Evolutionary conservation across 805 yeast genomes (phyloP).

Genomic region (Myxozyma nipponensis): DNA sequence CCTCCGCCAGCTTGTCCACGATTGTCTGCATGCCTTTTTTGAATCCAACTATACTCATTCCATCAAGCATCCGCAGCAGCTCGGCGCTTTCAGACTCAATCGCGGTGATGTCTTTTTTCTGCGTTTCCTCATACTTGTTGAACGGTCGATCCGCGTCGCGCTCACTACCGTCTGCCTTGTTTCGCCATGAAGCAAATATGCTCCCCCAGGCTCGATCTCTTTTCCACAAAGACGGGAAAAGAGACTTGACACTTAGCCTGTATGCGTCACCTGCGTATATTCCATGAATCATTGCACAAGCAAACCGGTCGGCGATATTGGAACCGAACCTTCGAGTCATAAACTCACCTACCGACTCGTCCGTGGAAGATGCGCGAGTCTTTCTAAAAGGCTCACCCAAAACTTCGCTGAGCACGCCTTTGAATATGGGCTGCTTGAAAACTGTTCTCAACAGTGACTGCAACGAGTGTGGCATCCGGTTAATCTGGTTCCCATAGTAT

Average conservation of each 20-base stretch:
- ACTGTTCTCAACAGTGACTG: slow-evolving; percentile 7
- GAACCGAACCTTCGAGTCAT: slow-evolving; percentile 67
- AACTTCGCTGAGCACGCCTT: slow-evolving; percentile 38
- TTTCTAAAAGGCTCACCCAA: slow-evolving; percentile 23
- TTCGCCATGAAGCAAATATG: slow-evolving; percentile 7
- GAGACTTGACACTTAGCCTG: slow-evolving; percentile 49
- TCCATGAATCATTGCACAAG: slow-evolving; percentile 84
- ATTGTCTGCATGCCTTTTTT: slow-evolving; percentile 18
- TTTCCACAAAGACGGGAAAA: slow-evolving; percentile 16
- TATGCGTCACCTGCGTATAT: slow-evolving; percentile 83
- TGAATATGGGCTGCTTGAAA: slow-evolving; percentile 35
- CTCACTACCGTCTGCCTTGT: neutral
- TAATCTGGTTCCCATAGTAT: slow-evolving; percentile 17
- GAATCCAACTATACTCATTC: slow-evolving; percentile 17
- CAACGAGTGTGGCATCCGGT: slow-evolving; percentile 32
- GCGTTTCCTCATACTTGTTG: neutral
- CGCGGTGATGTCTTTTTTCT: neutral
- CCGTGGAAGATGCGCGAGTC: slow-evolving; percentile 36
- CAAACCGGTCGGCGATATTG: slow-evolving; percentile 48
- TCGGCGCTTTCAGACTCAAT: slow-evolving; percentile 35
- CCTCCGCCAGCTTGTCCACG: slow-evolving; percentile 1
- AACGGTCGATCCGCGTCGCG: neutral
- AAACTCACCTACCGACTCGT: slow-evolving; percentile 70
- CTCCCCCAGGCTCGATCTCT: slow-evolving; percentile 15
- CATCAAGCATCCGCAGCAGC: slow-evolving; percentile 5